Percentiles rank a stretch among this genome's conserved stretches.
These are phyloP conservation scores for Nemania abortiva DNA, from an alignment of 2,329 filamentous ascomycete species.

Conservation along the genomic window DNA sequence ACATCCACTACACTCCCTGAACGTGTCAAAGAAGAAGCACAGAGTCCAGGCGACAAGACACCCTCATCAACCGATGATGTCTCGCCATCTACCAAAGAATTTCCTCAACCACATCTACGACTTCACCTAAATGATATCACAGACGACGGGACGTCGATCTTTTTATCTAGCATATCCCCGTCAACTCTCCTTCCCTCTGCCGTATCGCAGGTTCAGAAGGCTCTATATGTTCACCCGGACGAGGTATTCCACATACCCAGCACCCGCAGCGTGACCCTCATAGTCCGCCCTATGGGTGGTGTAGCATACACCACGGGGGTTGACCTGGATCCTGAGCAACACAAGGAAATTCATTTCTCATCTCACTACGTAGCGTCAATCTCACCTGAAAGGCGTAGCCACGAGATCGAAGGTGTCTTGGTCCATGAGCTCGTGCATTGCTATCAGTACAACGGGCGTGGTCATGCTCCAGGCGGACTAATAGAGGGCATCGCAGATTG, in stretches of 20 bases:
- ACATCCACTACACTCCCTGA: conserved; percentile 24
- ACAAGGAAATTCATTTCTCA: conserved; percentile 94
- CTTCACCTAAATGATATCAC: conserved; percentile 69
- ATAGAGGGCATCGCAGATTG: conserved; percentile 95
- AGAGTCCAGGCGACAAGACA: not conserved
- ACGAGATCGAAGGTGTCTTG: conserved; percentile 85
- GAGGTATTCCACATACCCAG: conserved; percentile 57
- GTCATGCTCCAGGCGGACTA: conserved; percentile 76
- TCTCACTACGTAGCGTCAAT: conserved; percentile 75
- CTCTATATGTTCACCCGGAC: conserved; percentile 71
- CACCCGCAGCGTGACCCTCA: conserved; percentile 87
- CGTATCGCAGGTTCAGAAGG: conserved; percentile 74
- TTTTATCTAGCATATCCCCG: conserved; percentile 75
- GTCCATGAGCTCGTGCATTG: conserved; percentile 96
- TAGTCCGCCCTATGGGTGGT: conserved; percentile 82
- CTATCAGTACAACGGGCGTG: conserved; percentile 81
- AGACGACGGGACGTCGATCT: conserved; percentile 72
- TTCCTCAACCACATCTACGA: conserved; percentile 67
- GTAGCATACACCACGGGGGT: conserved; percentile 90
- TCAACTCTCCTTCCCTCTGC: conserved; percentile 71
- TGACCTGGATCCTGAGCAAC: conserved; percentile 78
- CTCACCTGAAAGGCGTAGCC: conserved; percentile 55
- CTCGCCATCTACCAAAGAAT: conserved; percentile 42
- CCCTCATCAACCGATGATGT: conserved; percentile 2
- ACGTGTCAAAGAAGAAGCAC: conserved; percentile 9